Evolutionary conservation across 1,139 yeast species (phyloP).

Genomic region (Diutina sp.): DNA sequence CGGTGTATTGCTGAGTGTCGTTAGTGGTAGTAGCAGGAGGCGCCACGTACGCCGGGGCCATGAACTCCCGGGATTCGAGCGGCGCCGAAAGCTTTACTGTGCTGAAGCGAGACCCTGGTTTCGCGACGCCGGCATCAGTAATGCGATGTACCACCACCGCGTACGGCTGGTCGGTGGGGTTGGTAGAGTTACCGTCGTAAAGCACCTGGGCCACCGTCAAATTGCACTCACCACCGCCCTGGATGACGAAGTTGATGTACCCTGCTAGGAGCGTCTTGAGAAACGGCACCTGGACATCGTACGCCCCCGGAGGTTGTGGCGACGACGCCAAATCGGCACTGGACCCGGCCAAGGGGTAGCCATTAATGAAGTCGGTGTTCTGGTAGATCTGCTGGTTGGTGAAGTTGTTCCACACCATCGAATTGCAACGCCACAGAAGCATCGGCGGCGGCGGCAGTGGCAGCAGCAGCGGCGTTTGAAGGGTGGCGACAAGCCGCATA

Average conservation of each 20-base stretch:
- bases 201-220: constrained; percentile 1
- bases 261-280: neutral
- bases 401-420: neutral
- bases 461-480: neutral
- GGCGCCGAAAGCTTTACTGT: neutral
- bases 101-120: neutral
- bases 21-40: neutral
- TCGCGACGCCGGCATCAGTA: neutral
- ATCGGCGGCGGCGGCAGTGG: neutral
- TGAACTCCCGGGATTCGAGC: neutral
- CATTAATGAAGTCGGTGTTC: neutral
- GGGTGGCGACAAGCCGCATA: neutral
- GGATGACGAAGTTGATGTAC: neutral
- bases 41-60: neutral
- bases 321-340: neutral
- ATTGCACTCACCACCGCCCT: neutral
- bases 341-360: neutral
- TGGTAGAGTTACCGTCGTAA: neutral
- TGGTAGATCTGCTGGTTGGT: neutral
- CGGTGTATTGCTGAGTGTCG: neutral
- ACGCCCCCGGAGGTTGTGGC: neutral
- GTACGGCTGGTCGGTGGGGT: neutral
- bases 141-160: neutral
- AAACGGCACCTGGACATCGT: constrained; percentile 1
- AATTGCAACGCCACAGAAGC: neutral